Percentiles rank a stretch among this genome's conserved stretches.
Conservation (phyloP, 352 stramenopile genomes). For the Phytopythium delawarense region DNA sequence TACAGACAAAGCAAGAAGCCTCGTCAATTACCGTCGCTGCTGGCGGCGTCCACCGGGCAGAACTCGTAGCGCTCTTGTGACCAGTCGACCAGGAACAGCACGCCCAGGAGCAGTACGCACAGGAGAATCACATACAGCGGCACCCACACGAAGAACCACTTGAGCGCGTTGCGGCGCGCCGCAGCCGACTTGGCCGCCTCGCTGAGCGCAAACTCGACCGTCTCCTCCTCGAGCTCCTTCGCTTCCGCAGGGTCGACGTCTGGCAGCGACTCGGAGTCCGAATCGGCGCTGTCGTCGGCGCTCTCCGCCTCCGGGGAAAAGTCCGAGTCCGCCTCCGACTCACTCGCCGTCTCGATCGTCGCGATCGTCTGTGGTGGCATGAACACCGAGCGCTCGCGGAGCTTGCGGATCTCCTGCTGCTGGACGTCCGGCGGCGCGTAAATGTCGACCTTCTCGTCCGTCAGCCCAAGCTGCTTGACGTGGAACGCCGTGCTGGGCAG, state of each 20-base stretch:
- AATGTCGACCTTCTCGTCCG: constrained; percentile 74
- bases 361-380: constrained; percentile 29
- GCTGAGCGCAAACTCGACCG: constrained; percentile 27
- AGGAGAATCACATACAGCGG: constrained; percentile 31
- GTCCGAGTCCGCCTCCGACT: constrained; percentile 63
- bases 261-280: constrained; percentile 30
- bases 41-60: constrained; percentile 30
- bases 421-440: constrained; percentile 66
- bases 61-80: constrained; percentile 48
- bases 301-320: constrained; percentile 31
- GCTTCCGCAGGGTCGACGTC: constrained; percentile 50
- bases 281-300: constrained; percentile 32
- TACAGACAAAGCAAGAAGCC: background rate
- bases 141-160: constrained; percentile 26
- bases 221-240: constrained; percentile 36
- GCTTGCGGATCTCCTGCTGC: constrained; percentile 54
- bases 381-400: constrained; percentile 55
- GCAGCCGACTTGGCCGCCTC: constrained; percentile 16
- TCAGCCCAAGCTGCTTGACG: constrained; percentile 68
- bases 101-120: constrained; percentile 32
- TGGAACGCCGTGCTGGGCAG: constrained; percentile 74
- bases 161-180: constrained; percentile 19
- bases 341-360: constrained; percentile 30
- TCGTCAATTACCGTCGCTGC: constrained; percentile 26
- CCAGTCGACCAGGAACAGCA: constrained; percentile 50